phyloP scores from a whole-genome alignment of 805 yeast species.

The Pichia manshurica region DNA sequence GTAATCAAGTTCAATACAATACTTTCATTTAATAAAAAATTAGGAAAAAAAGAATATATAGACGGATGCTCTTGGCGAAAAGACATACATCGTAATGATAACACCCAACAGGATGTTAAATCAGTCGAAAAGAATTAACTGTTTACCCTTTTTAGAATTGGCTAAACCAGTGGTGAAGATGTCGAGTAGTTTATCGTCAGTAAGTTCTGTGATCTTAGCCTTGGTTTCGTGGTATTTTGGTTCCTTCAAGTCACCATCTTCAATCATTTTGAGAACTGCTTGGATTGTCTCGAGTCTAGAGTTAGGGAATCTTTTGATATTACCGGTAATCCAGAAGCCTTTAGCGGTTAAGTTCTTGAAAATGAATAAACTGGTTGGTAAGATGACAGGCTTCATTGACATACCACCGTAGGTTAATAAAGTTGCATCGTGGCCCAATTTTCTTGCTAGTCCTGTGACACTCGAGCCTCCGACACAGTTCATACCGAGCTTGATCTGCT shows the following conservation, averaged over 20 bases:
- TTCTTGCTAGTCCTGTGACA: conserved; percentile 75
- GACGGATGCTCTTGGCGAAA: no score
- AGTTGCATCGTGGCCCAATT: conserved; percentile 65
- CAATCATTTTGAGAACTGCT: conserved; percentile 52
- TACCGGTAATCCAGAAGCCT: conserved; percentile 91
- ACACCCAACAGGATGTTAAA: no score
- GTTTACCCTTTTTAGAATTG: conserved; percentile 38
- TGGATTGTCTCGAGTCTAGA: conserved; percentile 50
- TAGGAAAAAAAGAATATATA: no score
- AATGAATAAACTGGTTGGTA: conserved; percentile 84
- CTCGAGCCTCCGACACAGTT: conserved; percentile 94
- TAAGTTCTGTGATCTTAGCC: conserved; percentile 27
- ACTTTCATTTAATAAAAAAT: no score
- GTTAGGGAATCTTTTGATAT: conserved; percentile 53
- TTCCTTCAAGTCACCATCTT: conserved; percentile 47
- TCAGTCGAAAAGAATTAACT: conserved; percentile 33
- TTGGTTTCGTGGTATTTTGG: conserved; percentile 40
- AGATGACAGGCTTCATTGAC: conserved; percentile 91
- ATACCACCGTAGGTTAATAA: conserved; percentile 94
- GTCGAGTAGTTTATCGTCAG: conserved; percentile 38
- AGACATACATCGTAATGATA: no score
- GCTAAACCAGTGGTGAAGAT: conserved; percentile 40
- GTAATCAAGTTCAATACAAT: no score
- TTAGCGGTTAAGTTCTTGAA: conserved; percentile 80
- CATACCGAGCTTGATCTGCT: conserved; percentile 67